These are phyloP conservation scores for Cladosporium sp. DNA, from an alignment of 2,329 filamentous ascomycete species.

Conservation along the genomic window DNA sequence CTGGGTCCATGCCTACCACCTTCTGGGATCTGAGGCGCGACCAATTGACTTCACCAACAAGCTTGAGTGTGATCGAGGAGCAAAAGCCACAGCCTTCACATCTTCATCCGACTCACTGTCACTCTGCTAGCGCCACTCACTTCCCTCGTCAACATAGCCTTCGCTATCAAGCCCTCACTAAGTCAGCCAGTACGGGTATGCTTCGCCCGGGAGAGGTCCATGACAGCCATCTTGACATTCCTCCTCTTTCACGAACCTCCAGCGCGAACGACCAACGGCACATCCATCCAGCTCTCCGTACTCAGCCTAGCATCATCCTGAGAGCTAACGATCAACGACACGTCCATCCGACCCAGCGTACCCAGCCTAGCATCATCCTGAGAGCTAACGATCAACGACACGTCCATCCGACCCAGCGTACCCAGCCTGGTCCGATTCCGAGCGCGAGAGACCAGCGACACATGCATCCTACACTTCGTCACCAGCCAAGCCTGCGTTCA, in stretches of 20 bases:
- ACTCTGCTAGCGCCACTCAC: background rate
- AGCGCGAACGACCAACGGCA: background rate
- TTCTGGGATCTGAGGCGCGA: background rate
- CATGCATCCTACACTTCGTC: background rate
- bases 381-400: background rate
- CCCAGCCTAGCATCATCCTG: background rate
- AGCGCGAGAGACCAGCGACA: background rate
- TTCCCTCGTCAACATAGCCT: background rate
- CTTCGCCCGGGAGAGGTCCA: background rate
- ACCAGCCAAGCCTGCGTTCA: background rate
- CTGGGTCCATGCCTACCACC: background rate
- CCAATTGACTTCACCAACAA: background rate
- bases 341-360: conserved; percentile 8
- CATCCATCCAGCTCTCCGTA: conserved; percentile 10
- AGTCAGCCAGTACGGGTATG: conserved; percentile 1
- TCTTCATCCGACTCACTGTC: background rate
- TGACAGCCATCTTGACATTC: background rate
- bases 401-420: conserved; percentile 2
- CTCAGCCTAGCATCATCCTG: background rate
- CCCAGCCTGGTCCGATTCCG: background rate
- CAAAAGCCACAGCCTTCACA: background rate
- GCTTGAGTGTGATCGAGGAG: background rate
- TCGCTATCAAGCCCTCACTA: background rate
- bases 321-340: background rate
- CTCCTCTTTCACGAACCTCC: background rate